Percentiles rank a stretch among this genome's conserved stretches.
Evolutionary conservation across 108 stramenopile species (phyloP).

Genomic region (Aurantiochytrium sp.): DNA sequence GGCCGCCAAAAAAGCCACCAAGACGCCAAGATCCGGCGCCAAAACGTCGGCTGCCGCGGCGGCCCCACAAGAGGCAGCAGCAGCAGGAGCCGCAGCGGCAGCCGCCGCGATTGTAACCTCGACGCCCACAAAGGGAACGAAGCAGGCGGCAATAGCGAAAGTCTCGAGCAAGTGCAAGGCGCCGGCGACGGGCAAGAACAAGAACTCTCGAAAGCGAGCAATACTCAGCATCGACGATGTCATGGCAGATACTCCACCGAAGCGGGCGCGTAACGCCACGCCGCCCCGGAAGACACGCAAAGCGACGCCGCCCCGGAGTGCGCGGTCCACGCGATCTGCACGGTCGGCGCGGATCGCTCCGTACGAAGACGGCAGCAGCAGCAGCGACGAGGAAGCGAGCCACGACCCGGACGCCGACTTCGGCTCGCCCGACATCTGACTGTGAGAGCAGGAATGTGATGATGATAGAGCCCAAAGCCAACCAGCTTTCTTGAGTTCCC

Average conservation of each 20-base stretch:
- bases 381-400: background rate
- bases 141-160: background rate
- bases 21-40: too few species aligned
- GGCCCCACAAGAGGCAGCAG: background rate
- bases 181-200: background rate
- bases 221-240: background rate
- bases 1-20: too few species aligned
- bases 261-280: background rate
- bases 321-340: background rate
- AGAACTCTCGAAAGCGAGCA: background rate
- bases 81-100: background rate
- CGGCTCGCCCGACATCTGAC: background rate
- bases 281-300: background rate
- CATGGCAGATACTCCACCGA: background rate
- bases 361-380: background rate
- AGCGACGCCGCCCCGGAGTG: background rate
- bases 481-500: background rate
- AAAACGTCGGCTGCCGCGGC: background rate
- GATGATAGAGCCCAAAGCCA: background rate
- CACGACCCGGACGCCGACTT: background rate
- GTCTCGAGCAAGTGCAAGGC: background rate
- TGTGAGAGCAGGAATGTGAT: background rate
- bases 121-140: background rate
- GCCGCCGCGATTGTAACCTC: background rate
- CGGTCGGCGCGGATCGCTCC: background rate